phyloP scores from a whole-genome alignment of 1,139 yeast genomes.

The Magnusiomyces suaveolens region DNA sequence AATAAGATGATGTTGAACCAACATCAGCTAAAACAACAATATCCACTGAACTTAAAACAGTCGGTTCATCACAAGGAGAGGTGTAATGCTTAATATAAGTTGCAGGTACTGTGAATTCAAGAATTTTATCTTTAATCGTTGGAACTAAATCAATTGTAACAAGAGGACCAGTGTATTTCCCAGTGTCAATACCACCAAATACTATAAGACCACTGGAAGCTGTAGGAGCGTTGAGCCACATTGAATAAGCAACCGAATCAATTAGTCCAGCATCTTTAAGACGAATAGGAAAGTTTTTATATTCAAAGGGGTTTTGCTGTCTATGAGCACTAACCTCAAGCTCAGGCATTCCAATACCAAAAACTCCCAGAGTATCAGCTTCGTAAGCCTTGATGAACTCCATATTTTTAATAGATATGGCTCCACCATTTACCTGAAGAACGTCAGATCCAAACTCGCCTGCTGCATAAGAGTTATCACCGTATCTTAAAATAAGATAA shows the following conservation, averaged over 20 bases:
- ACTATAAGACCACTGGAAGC: slow-evolving; percentile 41
- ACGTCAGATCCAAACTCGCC: slow-evolving; percentile 44
- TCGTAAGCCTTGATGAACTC: slow-evolving; percentile 11
- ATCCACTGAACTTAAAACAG: background rate
- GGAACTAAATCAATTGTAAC: slow-evolving; percentile 31
- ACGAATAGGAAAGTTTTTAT: slow-evolving; percentile 12
- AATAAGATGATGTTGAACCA: slow-evolving; percentile 13
- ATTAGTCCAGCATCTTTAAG: slow-evolving; percentile 35
- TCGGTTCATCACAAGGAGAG: slow-evolving; percentile 7
- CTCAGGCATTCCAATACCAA: slow-evolving; percentile 15
- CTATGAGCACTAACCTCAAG: slow-evolving; percentile 12
- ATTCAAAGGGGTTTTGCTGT: slow-evolving; percentile 6
- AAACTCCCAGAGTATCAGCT: slow-evolving; percentile 14
- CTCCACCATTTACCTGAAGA: slow-evolving; percentile 1
- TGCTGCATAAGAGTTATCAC: slow-evolving; percentile 48
- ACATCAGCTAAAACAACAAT: slow-evolving; percentile 12
- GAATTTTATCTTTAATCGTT: slow-evolving; percentile 25
- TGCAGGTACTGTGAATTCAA: slow-evolving; percentile 13
- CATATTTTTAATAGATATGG: slow-evolving; percentile 9
- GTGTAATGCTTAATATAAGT: slow-evolving; percentile 6
- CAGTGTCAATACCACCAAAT: slow-evolving; percentile 53
- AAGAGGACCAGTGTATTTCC: slow-evolving; percentile 33
- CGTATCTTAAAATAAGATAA: slow-evolving; percentile 45
- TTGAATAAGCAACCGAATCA: slow-evolving; percentile 42
- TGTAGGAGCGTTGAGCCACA: slow-evolving; percentile 39